Conservation (phyloP, 495 filamentous ascomycete species). For the Daldinia concentrica region DNA sequence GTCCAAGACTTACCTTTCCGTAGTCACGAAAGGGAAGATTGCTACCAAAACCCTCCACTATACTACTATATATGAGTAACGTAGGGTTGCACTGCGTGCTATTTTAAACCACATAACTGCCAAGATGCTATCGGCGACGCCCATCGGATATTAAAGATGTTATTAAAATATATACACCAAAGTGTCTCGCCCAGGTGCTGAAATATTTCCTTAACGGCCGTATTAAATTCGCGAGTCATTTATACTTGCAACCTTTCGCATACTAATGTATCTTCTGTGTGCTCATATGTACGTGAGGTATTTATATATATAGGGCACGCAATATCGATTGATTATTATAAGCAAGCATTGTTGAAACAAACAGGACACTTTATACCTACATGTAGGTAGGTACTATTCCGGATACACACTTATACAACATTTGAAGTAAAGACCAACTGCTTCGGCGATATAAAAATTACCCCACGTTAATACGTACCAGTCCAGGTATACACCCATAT, state of each 20-base stretch:
- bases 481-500: neutral
- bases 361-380: too few species aligned
- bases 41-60: neutral
- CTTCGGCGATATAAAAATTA: slow-evolving; percentile 1
- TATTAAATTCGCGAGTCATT: neutral
- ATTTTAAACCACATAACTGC: neutral
- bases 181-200: neutral
- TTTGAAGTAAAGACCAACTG: neutral
- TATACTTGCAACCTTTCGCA: neutral
- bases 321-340: too few species aligned
- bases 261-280: too few species aligned
- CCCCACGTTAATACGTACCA: neutral
- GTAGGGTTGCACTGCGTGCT: neutral
- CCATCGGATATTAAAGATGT: neutral
- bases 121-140: neutral
- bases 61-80: neutral
- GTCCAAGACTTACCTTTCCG: neutral
- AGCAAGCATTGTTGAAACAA: too few species aligned
- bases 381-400: neutral
- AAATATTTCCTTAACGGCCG: neutral
- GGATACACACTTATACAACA: neutral
- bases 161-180: neutral
- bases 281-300: too few species aligned
- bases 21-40: neutral
- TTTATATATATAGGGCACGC: too few species aligned